phyloP scores from a whole-genome alignment of 192 early-diverging fungal genomes.

The Coemansia sp. region DNA sequence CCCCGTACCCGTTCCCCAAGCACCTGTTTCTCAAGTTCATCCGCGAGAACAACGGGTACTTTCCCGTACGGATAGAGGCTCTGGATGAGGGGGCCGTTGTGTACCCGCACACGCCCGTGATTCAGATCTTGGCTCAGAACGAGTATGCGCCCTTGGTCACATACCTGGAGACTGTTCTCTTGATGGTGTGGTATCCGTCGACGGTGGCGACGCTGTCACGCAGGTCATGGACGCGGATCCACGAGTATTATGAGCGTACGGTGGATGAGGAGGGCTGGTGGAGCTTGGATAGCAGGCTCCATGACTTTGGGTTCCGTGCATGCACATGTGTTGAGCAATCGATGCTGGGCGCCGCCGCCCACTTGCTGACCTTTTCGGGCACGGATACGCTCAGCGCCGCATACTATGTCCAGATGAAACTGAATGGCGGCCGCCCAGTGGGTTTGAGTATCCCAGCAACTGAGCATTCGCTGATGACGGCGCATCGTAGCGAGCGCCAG shows the following conservation, averaged over 20 bases:
- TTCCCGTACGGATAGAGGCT: constrained; percentile 75
- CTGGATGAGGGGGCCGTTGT: constrained; percentile 75
- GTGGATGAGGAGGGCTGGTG: constrained; percentile 57
- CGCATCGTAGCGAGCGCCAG: constrained; percentile 61
- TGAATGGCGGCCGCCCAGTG: constrained; percentile 69
- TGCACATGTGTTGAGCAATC: constrained; percentile 83
- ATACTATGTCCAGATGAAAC: constrained; percentile 68
- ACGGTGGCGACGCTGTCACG: constrained; percentile 81
- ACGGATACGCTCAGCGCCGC: constrained; percentile 76
- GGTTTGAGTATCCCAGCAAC: constrained; percentile 79
- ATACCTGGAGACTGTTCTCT: constrained; percentile 75
- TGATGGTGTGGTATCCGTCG: constrained; percentile 83
- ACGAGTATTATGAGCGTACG: constrained; percentile 54
- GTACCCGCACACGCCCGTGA: constrained; percentile 76
- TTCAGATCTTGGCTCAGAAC: constrained; percentile 68
- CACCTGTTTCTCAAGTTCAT: constrained; percentile 73
- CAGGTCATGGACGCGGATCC: constrained; percentile 55
- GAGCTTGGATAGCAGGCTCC: constrained; percentile 59
- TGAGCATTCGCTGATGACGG: constrained; percentile 87
- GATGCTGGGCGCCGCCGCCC: constrained; percentile 76
- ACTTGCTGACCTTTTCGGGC: constrained; percentile 77
- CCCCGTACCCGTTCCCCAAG: constrained; percentile 67
- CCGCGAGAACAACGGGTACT: constrained; percentile 74
- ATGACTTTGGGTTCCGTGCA: constrained; percentile 92
- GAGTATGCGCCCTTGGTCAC: constrained; percentile 74